Percentiles rank a stretch among this genome's conserved stretches.
Conservation (phyloP, 2,329 filamentous ascomycete genomes). For the Xylariaceae sp. region DNA sequence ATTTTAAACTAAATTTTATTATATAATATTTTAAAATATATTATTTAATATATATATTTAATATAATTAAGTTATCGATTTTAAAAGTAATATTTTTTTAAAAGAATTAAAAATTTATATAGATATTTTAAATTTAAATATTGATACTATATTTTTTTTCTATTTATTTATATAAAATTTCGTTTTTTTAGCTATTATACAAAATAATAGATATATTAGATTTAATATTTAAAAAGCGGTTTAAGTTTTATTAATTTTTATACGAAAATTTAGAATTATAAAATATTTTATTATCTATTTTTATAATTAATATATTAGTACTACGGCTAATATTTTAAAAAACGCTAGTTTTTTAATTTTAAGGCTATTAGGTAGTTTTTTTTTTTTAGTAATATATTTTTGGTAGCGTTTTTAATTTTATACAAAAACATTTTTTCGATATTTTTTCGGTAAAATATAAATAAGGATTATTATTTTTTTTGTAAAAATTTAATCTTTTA, state of each 20-base stretch:
- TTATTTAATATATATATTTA: no score
- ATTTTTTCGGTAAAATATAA: not conserved
- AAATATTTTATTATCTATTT: not conserved
- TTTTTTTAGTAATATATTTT: no score
- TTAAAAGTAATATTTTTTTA: not conserved
- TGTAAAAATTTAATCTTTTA: not conserved
- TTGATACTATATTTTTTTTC: no score
- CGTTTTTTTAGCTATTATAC: no score
- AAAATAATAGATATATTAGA: no score
- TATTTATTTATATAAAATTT: no score
- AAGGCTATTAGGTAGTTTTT: not conserved
- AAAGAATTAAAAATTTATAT: no score
- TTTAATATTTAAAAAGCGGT: no score
- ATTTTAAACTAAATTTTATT: not conserved
- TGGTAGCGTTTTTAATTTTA: not conserved
- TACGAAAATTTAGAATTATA: no score
- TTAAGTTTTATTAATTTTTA: no score
- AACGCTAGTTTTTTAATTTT: not conserved
- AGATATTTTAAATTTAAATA: no score
- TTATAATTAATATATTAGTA: not conserved
- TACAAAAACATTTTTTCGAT: not conserved
- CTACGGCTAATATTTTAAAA: not conserved
- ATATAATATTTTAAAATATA: not conserved
- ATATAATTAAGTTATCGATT: not conserved
- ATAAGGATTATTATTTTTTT: not conserved